Conservation (phyloP, 2,329 filamentous ascomycete species). For the Juglanconis sp. region DNA sequence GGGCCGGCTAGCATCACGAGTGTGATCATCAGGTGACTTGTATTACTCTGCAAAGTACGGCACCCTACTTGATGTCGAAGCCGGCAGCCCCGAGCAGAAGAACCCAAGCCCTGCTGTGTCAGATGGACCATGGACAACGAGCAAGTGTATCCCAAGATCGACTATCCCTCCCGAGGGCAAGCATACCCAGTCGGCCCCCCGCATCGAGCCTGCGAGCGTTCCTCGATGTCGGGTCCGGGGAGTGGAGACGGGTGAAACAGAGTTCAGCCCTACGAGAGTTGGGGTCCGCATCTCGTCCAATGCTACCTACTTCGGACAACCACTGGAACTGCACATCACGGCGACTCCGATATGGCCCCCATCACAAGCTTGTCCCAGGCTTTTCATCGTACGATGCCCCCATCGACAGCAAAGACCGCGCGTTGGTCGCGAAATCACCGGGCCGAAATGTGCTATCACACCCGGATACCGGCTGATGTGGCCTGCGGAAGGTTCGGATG, state of each 20-base stretch:
- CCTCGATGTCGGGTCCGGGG: constrained; percentile 14
- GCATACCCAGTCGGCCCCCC: background rate
- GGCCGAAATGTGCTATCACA: background rate
- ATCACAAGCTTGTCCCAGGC: background rate
- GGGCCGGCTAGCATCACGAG: too few species aligned
- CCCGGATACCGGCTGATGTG: background rate
- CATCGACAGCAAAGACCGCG: background rate
- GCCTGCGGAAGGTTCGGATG: too few species aligned
- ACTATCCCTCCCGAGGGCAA: too few species aligned
- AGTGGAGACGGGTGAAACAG: constrained; percentile 10
- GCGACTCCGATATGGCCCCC: constrained; percentile 14
- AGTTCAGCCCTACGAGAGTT: constrained; percentile 16
- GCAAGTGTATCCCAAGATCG: background rate
- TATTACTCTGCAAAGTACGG: too few species aligned
- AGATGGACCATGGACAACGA: background rate
- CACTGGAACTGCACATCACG: constrained; percentile 12
- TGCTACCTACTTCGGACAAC: background rate
- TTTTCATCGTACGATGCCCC: background rate
- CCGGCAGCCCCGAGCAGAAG: background rate
- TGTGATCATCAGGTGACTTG: too few species aligned
- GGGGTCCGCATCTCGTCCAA: constrained; percentile 6
- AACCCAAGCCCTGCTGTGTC: too few species aligned
- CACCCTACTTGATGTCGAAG: background rate
- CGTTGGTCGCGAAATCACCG: too few species aligned
- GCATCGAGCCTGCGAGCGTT: constrained; percentile 6